Conservation (phyloP, 2,329 filamentous ascomycete genomes). For the Microsporum canis region DNA sequence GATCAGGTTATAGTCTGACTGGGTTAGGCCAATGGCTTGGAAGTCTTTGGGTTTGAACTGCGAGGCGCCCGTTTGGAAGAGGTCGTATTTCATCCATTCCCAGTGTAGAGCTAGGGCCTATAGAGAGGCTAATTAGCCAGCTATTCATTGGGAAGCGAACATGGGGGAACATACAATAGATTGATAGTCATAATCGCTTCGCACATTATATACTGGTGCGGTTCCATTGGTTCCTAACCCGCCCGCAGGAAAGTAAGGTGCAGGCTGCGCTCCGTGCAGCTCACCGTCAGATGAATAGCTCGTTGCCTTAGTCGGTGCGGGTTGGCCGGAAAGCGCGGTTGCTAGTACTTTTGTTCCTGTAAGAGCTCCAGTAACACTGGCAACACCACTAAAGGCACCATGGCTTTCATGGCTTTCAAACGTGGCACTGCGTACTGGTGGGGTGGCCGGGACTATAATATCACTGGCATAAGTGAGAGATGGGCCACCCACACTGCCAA, state of each 20-base stretch:
- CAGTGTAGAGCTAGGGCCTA: conserved; percentile 61
- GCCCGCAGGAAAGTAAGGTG: conserved; percentile 60
- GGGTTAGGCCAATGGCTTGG: conserved; percentile 52
- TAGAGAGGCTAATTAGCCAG: not conserved
- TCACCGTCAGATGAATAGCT: conserved; percentile 61
- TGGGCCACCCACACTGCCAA: not conserved
- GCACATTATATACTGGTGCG: conserved; percentile 61
- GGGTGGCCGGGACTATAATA: conserved; percentile 9
- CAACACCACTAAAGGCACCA: conserved; percentile 54
- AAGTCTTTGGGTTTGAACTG: conserved; percentile 61
- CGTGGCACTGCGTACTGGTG: conserved; percentile 7
- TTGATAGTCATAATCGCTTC: conserved; percentile 75
- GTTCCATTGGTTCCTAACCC: conserved; percentile 70
- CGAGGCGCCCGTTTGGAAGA: conserved; percentile 65
- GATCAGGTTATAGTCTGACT: conserved; percentile 59
- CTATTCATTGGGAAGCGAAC: not conserved
- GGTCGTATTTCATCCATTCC: conserved; percentile 74
- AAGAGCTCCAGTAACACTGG: conserved; percentile 60
- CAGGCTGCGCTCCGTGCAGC: conserved; percentile 54
- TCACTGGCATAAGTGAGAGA: conserved; percentile 12
- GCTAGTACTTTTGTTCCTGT: conserved; percentile 43
- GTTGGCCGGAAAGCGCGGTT: conserved; percentile 46
- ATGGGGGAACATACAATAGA: conserved; percentile 43
- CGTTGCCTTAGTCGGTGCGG: conserved; percentile 50
- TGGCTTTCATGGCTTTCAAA: conserved; percentile 21